Evolutionary conservation across 257 asterid species (phyloP), one percentile per base, ranked within the genome.

Genomic region (Verbascum thapsus): DNA sequence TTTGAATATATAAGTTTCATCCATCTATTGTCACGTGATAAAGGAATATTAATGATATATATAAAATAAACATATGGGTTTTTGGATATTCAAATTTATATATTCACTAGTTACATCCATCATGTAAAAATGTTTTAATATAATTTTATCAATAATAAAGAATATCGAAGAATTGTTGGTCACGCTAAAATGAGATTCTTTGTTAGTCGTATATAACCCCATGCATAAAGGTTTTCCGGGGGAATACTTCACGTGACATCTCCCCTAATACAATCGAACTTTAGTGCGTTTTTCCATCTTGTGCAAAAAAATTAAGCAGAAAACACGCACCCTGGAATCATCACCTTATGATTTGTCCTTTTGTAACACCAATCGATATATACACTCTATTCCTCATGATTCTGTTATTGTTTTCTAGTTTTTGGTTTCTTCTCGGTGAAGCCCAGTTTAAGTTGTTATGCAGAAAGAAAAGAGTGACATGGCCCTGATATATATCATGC

Each of bases 281-380:
- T 48, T 67, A 57, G 15, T 16, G 34, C 20, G 22, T 67, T 57
- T 44, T 17, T 22, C 54, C 30, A 13, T 19, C 52, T 40, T 60
- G 42, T 8, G 60, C 41, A 66, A 8, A 48, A n/a, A 59, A 67
- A 11, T 44, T 38, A 52, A 69, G 73, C 80, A 53, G 32, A 74
- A 70, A 74, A 74, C 73, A 64, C 70, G 75, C 63, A 58, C 20
- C 72, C 51, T 42, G 12, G 58, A 61, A 60, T 43, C 60, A 66
- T 53, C 68, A 53, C 64, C 64, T 49, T 58, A 63, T 19, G 15
- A 44, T 53, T 74, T 74, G 69, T 53, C 72, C 16, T 58, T 44
- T 58, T 63, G 16, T 60, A 22, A 17, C 76, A 71, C 54, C 50
- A 61, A 17, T 64, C 13, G 43, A 18, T 20, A 9, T 26, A 26